Evolutionary conservation across 2,329 filamentous ascomycete genomes (phyloP).

Genomic region (Hysterium pulicare): DNA sequence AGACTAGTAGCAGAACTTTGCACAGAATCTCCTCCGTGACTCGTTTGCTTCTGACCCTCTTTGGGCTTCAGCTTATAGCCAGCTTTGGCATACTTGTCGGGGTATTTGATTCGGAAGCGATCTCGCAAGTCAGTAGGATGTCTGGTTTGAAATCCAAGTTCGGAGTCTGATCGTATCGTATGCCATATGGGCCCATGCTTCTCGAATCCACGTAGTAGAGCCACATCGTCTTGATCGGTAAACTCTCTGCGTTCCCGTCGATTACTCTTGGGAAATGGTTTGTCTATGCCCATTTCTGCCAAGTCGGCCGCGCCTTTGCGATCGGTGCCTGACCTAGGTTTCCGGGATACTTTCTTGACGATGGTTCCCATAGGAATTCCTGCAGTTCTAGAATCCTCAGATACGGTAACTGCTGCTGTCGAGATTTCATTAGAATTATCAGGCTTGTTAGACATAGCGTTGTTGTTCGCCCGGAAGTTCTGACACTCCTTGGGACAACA

Average conservation of each 20-base stretch:
- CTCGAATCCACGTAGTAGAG: slow-evolving; percentile 56
- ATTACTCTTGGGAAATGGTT: slow-evolving; percentile 48
- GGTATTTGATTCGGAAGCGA: slow-evolving; percentile 58
- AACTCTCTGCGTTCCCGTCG: slow-evolving; percentile 56
- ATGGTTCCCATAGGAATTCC: neutral
- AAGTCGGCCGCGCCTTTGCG: slow-evolving; percentile 30
- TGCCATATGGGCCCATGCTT: slow-evolving; percentile 61
- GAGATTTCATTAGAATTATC: too few species aligned
- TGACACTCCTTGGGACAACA: slow-evolving; percentile 51
- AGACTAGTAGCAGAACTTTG: neutral
- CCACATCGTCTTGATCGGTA: slow-evolving; percentile 55
- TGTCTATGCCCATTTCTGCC: slow-evolving; percentile 46
- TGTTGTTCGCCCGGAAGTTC: slow-evolving; percentile 9
- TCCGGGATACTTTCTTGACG: slow-evolving; percentile 4
- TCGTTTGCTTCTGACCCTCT: slow-evolving; percentile 19
- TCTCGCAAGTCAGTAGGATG: slow-evolving; percentile 58
- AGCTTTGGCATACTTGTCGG: slow-evolving; percentile 53
- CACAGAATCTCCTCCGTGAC: slow-evolving; percentile 4
- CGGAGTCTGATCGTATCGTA: slow-evolving; percentile 54
- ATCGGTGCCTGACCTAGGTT: slow-evolving; percentile 14
- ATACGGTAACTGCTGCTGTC: too few species aligned
- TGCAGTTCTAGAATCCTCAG: neutral
- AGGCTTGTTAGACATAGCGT: neutral
- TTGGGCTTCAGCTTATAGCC: slow-evolving; percentile 41
- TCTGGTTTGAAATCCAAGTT: slow-evolving; percentile 50